A percentile compares a stretch with the other conserved stretches of the same genome.
These are phyloP conservation scores for Bryoglossum gracile DNA, from an alignment of 495 filamentous ascomycete genomes.

Conservation along the genomic window DNA sequence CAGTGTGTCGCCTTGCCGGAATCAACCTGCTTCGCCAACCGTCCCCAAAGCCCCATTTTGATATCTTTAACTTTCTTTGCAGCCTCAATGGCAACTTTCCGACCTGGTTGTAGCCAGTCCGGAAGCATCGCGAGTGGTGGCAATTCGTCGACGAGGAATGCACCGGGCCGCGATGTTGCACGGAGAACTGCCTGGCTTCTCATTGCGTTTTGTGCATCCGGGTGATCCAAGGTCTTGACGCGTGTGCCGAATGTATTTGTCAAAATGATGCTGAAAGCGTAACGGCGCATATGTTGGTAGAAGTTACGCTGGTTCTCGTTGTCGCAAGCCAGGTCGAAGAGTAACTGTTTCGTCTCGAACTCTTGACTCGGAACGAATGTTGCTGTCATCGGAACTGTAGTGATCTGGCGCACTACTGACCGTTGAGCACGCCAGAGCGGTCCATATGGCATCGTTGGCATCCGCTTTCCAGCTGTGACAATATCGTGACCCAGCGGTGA, in stretches of 20 bases:
- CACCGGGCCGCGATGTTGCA: neutral
- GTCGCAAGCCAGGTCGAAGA: constrained; percentile 32
- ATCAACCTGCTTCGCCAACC: neutral
- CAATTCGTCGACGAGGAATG: neutral
- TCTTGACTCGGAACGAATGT: constrained; percentile 37
- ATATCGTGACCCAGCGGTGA: constrained; percentile 25
- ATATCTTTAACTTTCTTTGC: neutral
- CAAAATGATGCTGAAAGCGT: constrained; percentile 30
- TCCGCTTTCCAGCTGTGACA: constrained; percentile 26
- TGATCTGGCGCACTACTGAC: constrained; percentile 30
- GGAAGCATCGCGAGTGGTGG: neutral
- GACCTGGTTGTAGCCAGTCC: neutral
- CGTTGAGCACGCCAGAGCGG: constrained; percentile 35
- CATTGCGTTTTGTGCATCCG: neutral
- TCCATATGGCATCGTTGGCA: constrained; percentile 40
- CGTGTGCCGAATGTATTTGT: constrained; percentile 29
- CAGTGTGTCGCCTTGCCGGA: neutral
- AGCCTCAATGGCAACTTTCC: neutral
- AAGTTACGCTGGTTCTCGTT: constrained; percentile 24
- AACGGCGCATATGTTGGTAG: constrained; percentile 31
- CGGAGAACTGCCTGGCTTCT: neutral
- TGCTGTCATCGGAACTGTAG: constrained; percentile 16
- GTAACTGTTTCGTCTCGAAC: constrained; percentile 38
- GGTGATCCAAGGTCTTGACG: constrained; percentile 11
- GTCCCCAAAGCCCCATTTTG: neutral